Conservation (phyloP, 495 filamentous ascomycete genomes). For the Sordaria brevicollis region DNA sequence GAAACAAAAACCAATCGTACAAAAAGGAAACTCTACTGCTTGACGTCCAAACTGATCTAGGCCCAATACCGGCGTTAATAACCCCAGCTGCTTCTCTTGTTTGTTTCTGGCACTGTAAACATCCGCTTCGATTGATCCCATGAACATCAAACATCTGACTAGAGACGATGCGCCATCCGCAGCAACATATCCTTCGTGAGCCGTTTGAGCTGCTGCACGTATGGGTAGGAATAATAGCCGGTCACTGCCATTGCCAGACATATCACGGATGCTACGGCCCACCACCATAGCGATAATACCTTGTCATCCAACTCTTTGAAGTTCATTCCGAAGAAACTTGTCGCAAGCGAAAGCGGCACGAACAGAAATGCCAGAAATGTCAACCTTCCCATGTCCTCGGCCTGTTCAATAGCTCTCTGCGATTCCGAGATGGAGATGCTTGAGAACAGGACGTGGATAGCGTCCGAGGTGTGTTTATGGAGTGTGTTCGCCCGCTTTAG, state of each 20-base stretch:
- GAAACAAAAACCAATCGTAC: too few species aligned
- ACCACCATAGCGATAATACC: neutral
- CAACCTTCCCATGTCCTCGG: constrained; percentile 13
- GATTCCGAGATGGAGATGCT: constrained; percentile 19
- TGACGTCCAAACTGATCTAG: too few species aligned
- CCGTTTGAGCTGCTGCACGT: neutral
- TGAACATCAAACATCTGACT: too few species aligned
- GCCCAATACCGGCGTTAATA: too few species aligned
- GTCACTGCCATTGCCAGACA: neutral
- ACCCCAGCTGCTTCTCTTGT: too few species aligned
- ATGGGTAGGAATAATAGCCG: neutral
- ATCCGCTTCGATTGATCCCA: too few species aligned
- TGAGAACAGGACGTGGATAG: constrained; percentile 17
- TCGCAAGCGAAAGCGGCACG: constrained; percentile 20
- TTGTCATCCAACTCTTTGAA: constrained; percentile 3
- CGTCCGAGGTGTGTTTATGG: constrained; percentile 5
- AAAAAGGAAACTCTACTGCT: too few species aligned
- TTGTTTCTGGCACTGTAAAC: too few species aligned
- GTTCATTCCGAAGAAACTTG: constrained; percentile 31
- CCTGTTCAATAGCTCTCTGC: constrained; percentile 17
- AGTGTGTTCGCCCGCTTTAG: constrained; percentile 5
- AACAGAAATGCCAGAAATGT: constrained; percentile 19
- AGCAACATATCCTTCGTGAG: too few species aligned
- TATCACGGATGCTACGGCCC: neutral
- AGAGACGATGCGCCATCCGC: too few species aligned